Base-by-base conservation (phyloP, 169 alveolate species). In the Plasmodium yoelii region DNA sequence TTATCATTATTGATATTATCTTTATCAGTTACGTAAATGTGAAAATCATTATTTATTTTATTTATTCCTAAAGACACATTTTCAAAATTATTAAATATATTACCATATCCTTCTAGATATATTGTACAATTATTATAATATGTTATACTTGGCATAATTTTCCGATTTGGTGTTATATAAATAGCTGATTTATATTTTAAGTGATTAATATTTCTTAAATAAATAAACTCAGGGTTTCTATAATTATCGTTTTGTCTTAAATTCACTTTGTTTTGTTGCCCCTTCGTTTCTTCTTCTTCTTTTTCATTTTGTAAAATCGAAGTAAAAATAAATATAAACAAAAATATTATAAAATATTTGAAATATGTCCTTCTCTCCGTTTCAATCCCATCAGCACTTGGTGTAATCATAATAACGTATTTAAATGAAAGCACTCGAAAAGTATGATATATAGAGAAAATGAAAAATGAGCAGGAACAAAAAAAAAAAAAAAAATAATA, bases 111-210 rank as follows among this genome's bases (percentile, higher is more conserved):
- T 46, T 86, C 69, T 28, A 86, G 67, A 59, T 86, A 60, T 63
- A 86, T 28, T 5, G 70, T 59, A 42, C 24, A 64, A 18, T 69
- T 28, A 69, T 59, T 47, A 13, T 57, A 49, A 60, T 80, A 80
- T 46, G 60, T 67, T 65, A 80, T 67, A 59, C 82, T 80, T 2
- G 91, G 91, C 9, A 86, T 10, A 39, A 86, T 59, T 69, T 59
- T 86, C 22, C 87, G 44, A 56, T 86, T 86, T 26, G 91, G 91
- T 49, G 91, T 57, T 68, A 86, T 86, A 72, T 86, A 86, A 55
- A 69, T 55, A 49, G 34, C 87, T 7, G 91, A 86, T n/a, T 57
- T 64, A 51, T 86, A 86, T 72, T 64, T 86, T 64, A 86, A 86
- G 15, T 18, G 59, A 64, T 74, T 70, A 34, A 86, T 57, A 42